phyloP scores from a whole-genome alignment of 2,329 filamentous ascomycete genomes.

The Beauveria sp. region DNA sequence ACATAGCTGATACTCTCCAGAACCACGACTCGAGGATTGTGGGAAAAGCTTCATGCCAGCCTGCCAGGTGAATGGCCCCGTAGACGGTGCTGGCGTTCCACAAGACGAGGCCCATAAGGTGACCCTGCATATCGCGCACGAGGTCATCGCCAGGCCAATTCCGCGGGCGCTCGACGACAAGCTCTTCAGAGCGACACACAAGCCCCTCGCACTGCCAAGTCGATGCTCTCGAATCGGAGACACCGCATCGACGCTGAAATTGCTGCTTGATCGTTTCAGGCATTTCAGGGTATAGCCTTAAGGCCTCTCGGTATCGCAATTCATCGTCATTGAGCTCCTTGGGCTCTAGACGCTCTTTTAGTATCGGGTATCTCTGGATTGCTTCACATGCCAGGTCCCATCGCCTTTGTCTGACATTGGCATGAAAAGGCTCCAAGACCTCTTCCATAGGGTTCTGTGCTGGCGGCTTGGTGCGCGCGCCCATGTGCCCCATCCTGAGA shows the following conservation, averaged over 20 bases:
- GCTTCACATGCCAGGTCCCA: neutral
- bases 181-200: conserved; percentile 10
- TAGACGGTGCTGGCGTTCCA: neutral
- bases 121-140: neutral
- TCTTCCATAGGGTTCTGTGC: neutral
- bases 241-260: neutral
- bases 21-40: conserved; percentile 8
- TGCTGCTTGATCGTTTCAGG: neutral
- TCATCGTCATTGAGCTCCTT: conserved; percentile 1
- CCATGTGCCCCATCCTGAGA: too few species aligned
- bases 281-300: neutral
- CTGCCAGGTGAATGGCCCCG: neutral
- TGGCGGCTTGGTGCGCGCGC: neutral
- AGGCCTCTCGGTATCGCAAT: neutral
- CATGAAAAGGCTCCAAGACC: neutral
- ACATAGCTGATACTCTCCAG: conserved; percentile 2
- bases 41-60: neutral
- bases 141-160: conserved; percentile 11
- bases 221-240: neutral
- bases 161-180: conserved; percentile 7
- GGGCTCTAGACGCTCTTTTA: neutral
- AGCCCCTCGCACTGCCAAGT: neutral
- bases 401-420: neutral
- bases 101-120: neutral
- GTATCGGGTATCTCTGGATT: neutral